These are phyloP conservation scores for Colletotrichum sublineola DNA, from an alignment of 2,329 filamentous ascomycete species.

Conservation along the genomic window DNA sequence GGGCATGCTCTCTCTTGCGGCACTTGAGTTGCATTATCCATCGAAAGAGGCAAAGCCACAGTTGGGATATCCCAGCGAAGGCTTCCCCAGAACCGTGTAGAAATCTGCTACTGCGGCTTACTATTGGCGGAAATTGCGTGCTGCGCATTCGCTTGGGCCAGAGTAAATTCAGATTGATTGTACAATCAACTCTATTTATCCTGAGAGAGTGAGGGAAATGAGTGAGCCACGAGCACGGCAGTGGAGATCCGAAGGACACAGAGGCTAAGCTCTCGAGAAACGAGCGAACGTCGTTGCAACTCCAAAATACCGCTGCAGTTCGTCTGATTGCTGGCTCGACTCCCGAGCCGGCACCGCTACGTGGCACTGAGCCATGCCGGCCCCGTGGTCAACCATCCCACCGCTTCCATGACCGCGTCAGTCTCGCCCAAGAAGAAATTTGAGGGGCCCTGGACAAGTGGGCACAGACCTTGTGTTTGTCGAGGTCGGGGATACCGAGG, in stretches of 20 bases:
- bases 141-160: neutral
- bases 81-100: conserved; percentile 1
- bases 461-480: neutral
- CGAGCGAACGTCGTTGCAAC: conserved; percentile 4
- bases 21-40: conserved; percentile 10
- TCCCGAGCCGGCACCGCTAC: conserved; percentile 15
- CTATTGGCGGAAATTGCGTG: conserved; percentile 36
- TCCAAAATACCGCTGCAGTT: neutral
- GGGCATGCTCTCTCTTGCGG: conserved; percentile 4
- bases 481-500: conserved; percentile 18
- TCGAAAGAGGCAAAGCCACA: conserved; percentile 9
- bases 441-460: conserved; percentile 8
- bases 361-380: conserved; percentile 19
- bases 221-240: neutral
- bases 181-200: conserved; percentile 2
- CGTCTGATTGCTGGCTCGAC: conserved; percentile 22
- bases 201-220: conserved; percentile 2
- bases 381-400: neutral
- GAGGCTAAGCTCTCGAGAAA: conserved; percentile 5
- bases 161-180: neutral
- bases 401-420: neutral
- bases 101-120: neutral
- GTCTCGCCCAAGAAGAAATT: conserved; percentile 28
- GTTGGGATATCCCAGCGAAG: conserved; percentile 22
- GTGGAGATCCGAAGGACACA: conserved; percentile 22